phyloP scores from a whole-genome alignment of 768 basidiomycete genomes.

The Strobilomyces echinocephalus region DNA sequence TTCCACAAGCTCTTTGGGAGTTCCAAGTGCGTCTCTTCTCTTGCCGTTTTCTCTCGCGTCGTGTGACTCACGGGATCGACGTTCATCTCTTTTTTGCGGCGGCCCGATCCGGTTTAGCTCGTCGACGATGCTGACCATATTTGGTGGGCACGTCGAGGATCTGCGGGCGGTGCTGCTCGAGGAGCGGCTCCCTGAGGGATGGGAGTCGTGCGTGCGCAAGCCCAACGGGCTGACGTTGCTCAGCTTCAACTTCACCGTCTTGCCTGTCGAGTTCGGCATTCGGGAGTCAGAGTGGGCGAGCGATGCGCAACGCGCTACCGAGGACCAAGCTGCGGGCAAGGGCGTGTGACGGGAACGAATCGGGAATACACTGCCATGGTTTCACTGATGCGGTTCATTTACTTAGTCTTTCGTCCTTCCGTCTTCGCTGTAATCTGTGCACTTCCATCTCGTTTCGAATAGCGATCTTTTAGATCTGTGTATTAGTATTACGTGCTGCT shows the following conservation, averaged over 20 bases:
- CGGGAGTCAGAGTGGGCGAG: slow-evolving; percentile 20
- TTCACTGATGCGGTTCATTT: not conserved
- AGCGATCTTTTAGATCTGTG: not conserved
- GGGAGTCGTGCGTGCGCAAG: slow-evolving; percentile 57
- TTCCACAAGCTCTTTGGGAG: slow-evolving; percentile 65
- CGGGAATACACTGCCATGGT: not conserved
- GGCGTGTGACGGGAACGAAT: not conserved
- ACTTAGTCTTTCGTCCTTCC: not conserved
- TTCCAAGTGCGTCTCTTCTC: slow-evolving; percentile 49
- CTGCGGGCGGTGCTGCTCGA: slow-evolving; percentile 53
- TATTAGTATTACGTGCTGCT: no score
- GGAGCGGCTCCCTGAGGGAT: slow-evolving; percentile 66
- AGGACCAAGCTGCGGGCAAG: no score
- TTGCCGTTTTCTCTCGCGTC: not conserved
- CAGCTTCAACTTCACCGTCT: slow-evolving; percentile 43
- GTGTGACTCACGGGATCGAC: not conserved
- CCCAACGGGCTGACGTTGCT: slow-evolving; percentile 57
- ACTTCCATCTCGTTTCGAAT: not conserved
- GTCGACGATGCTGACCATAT: slow-evolving; percentile 61
- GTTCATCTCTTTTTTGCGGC: no score
- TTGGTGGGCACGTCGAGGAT: slow-evolving; percentile 60
- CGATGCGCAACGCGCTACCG: not conserved
- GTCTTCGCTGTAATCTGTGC: not conserved
- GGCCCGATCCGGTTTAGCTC: slow-evolving; percentile 37
- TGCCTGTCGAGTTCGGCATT: slow-evolving; percentile 23